These are phyloP conservation scores for Phytophthora hybrid DNA, from an alignment of 352 stramenopile species.

Conservation along the genomic window DNA sequence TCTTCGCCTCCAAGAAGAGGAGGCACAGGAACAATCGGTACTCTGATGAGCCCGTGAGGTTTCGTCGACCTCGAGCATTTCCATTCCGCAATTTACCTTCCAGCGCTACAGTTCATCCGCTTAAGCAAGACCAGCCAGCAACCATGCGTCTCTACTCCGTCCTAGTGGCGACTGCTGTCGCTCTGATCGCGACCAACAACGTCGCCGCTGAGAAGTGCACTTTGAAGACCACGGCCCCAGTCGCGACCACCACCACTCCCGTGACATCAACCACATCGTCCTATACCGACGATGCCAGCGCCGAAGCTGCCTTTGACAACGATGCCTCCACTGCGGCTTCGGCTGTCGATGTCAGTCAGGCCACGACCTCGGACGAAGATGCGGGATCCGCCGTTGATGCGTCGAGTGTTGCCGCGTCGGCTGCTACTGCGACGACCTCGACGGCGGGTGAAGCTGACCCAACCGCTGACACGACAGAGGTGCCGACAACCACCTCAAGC, in stretches of 20 bases:
- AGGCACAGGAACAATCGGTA: too few relatives aligned
- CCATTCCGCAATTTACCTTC: too few relatives aligned
- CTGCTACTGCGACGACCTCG: too few relatives aligned
- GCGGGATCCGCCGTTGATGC: too few relatives aligned
- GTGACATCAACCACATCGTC: conserved; percentile 16
- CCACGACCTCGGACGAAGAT: background rate
- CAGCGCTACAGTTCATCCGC: too few relatives aligned
- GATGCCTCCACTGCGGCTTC: background rate
- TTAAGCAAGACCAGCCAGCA: background rate
- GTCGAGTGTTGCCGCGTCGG: too few relatives aligned
- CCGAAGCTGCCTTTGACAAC: conserved; percentile 12
- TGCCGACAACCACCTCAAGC: too few relatives aligned
- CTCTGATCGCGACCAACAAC: background rate
- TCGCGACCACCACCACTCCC: background rate
- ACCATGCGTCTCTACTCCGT: conserved; percentile 33
- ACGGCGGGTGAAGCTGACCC: too few relatives aligned
- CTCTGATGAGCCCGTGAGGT: background rate
- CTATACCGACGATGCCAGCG: conserved; percentile 15
- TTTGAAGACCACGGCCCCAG: background rate
- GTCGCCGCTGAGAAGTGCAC: background rate
- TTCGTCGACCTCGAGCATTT: too few relatives aligned
- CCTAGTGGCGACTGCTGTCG: conserved; percentile 14
- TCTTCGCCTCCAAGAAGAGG: conserved; percentile 13
- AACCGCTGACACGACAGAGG: too few relatives aligned
- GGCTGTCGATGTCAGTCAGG: conserved; percentile 5